phyloP scores from a whole-genome alignment of 345 rosid genomes.

The Erodium maritimum region DNA sequence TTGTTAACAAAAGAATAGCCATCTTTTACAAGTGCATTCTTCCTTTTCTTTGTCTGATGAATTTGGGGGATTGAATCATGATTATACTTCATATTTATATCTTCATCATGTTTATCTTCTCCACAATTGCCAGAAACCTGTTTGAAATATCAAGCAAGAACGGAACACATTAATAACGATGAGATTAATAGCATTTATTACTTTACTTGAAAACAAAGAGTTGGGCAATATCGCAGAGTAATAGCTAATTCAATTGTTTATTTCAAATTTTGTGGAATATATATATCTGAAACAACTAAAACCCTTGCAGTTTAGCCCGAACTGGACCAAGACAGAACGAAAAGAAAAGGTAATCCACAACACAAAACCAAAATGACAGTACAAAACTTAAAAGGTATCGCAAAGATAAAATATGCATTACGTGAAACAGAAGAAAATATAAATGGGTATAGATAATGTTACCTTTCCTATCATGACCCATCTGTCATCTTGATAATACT shows the following conservation, averaged over 20 bases:
- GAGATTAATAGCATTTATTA: neutral
- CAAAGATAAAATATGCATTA: neutral
- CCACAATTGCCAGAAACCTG: slow-evolving; percentile 25
- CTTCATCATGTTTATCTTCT: slow-evolving; percentile 15
- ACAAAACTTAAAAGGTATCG: neutral
- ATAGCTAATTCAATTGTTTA: neutral
- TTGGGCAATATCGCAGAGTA: neutral
- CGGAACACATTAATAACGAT: neutral
- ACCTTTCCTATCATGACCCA: slow-evolving; percentile 64
- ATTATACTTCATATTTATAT: slow-evolving; percentile 19
- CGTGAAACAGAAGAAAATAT: neutral
- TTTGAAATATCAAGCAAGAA: neutral
- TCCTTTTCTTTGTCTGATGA: slow-evolving; percentile 12
- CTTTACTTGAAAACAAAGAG: slow-evolving; percentile 2
- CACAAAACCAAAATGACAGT: neutral
- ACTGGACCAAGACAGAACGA: neutral
- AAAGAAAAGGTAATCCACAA: neutral
- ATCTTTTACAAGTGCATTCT: slow-evolving; percentile 14
- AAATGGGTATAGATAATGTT: neutral
- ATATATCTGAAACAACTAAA: slow-evolving; percentile 1
- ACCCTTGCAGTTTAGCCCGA: neutral
- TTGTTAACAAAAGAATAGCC: slow-evolving; percentile 18
- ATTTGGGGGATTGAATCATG: slow-evolving; percentile 17
- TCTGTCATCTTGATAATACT: slow-evolving; percentile 53
- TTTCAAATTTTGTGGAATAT: neutral